These are phyloP conservation scores for Echinosophora koreensis DNA, from an alignment of 306 rosid species.

Conservation along the genomic window DNA sequence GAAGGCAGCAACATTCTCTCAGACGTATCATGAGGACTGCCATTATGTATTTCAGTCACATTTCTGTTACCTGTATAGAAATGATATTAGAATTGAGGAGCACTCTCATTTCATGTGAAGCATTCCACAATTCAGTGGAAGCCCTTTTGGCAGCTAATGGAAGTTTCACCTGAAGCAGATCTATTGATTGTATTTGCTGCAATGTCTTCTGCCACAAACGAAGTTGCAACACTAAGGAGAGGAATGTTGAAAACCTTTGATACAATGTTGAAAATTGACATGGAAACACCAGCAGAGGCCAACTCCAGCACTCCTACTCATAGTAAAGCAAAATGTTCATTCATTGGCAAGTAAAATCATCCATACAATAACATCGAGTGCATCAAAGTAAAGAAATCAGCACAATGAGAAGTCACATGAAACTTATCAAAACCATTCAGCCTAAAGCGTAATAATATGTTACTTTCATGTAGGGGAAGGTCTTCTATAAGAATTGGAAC, in stretches of 20 bases:
- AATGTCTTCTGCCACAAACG: constrained; percentile 33
- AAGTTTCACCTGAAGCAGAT: neutral
- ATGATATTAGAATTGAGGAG: neutral
- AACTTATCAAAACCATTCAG: neutral
- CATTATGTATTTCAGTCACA: constrained; percentile 22
- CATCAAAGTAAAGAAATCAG: neutral
- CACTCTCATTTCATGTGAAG: neutral
- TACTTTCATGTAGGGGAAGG: neutral
- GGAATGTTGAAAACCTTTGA: constrained; percentile 38
- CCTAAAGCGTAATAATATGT: neutral
- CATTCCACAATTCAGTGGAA: neutral
- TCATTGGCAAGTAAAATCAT: too few relatives aligned
- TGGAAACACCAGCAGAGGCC: constrained; percentile 38
- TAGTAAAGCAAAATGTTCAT: neutral
- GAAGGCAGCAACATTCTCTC: constrained; percentile 23
- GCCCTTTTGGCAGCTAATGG: neutral
- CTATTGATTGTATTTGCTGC: neutral
- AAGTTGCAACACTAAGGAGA: constrained; percentile 38
- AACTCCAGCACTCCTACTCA: constrained; percentile 34
- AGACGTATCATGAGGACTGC: neutral
- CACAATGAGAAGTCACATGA: neutral
- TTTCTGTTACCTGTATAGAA: constrained; percentile 10
- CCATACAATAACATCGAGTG: neutral
- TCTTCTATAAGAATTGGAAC: neutral
- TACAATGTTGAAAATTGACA: constrained; percentile 36